Base-by-base conservation (phyloP, 208 protist species). In the Trypanosoma scelopori region DNA sequence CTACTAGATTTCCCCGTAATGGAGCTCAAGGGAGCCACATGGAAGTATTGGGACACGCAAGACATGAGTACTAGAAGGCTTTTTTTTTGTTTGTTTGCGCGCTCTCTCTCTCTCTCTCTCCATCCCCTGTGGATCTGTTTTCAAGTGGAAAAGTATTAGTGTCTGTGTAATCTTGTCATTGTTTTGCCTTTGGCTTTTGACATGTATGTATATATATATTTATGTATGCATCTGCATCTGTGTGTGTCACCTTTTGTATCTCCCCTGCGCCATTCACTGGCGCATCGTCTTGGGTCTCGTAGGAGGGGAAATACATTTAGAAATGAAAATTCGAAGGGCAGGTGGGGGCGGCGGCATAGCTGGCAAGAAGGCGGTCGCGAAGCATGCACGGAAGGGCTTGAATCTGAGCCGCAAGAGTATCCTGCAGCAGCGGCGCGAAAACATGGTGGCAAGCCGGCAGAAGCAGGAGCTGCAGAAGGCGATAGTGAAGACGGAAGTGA, bases 391-490 rank as follows among this genome's bases (percentile, higher is more conserved):
- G 35, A 80, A 81, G 15, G 74, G 81, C 15, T 60, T 52, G 5
- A 95, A 95, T 52, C 55, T 92, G 53, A 95, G 89, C 56, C 85
- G 89, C 13, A 87, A 93, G 64, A 73, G 85, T 46, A 66, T 95
- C 11, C 78, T 91, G 25, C 79, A 84, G 42, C 74, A 75, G 20
- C 81, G 82, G 23, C 85, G 83, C 32, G 73, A 79, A 71, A 59
- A 66, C 28, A 77, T 81, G 69, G 60, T 64, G 58, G 69, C 72
- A 46, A 92, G 84, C 62, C 73, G 87, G 63, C 73, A 85, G 50
- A 71, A 74, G 18, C 25, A n/a, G 23, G 70, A 70, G 35, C 3
- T 69, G 30, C 84, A 91, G 65, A 56, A 62, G 16, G 65, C 53
- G 39, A 76, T 77, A 49, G 52, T 74, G 50, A 78, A 81, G 62